Evolutionary conservation across 805 yeast genomes (phyloP).

Genomic region (Saccharomyces eubayanus): DNA sequence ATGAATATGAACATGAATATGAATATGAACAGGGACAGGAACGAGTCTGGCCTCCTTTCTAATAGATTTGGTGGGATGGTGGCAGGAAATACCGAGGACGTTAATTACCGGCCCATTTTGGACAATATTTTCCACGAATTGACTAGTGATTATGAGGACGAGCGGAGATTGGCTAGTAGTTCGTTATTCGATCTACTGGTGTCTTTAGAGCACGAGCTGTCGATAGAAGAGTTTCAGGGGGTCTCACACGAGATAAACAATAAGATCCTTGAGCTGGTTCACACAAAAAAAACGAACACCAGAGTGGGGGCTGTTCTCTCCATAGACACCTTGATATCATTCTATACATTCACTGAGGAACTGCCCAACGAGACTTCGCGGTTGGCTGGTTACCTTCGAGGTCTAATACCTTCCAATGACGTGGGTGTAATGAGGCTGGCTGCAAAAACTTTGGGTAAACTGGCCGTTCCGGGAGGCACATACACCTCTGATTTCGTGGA

Average conservation of each 20-base stretch:
- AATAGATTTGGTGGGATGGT: background rate
- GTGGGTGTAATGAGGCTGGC: constrained; percentile 74
- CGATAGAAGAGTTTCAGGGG: constrained; percentile 66
- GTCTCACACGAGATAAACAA: constrained; percentile 77
- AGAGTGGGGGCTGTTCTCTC: constrained; percentile 87
- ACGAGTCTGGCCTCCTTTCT: background rate
- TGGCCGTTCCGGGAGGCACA: constrained; percentile 80
- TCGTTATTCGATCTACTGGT: constrained; percentile 32
- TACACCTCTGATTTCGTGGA: constrained; percentile 86
- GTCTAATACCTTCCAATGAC: constrained; percentile 68
- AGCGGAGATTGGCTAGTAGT: constrained; percentile 41
- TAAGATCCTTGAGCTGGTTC: constrained; percentile 68
- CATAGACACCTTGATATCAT: constrained; percentile 70
- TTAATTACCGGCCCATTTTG: background rate
- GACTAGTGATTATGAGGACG: constrained; percentile 24
- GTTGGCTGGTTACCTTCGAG: constrained; percentile 70
- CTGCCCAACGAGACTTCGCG: constrained; percentile 76
- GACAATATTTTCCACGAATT: constrained; percentile 28
- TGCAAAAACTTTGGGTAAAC: constrained; percentile 71
- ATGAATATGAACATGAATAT: background rate
- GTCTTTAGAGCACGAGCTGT: constrained; percentile 63
- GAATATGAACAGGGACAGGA: background rate
- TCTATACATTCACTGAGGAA: constrained; percentile 70
- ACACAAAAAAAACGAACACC: constrained; percentile 55
- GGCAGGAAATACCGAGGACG: background rate